phyloP scores from a whole-genome alignment of 495 filamentous ascomycete species.

The Aspergillus steynii region DNA sequence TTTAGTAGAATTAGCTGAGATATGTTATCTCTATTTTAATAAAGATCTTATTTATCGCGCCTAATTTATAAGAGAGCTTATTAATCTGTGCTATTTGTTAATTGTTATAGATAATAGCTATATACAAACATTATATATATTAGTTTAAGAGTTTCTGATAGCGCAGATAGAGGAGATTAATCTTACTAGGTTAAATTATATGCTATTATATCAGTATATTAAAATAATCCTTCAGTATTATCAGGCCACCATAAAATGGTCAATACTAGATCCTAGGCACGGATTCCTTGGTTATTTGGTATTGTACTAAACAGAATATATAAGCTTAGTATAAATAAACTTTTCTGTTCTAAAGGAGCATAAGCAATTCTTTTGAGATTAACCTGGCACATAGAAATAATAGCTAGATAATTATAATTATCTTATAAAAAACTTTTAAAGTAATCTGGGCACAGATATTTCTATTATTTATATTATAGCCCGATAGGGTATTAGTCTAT shows the following conservation, averaged over 20 bases:
- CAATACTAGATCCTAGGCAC: background rate
- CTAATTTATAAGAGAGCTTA: conserved; percentile 14
- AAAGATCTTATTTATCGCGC: background rate
- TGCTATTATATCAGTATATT: background rate
- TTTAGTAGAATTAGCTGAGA: background rate
- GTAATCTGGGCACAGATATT: background rate
- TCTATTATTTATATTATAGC: background rate
- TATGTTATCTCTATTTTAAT: background rate
- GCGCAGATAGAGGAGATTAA: background rate
- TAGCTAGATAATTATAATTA: background rate
- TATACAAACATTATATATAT: conserved; percentile 14
- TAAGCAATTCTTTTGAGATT: background rate
- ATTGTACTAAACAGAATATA: conserved; percentile 7
- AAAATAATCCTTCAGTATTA: background rate
- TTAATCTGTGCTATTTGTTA: conserved; percentile 18
- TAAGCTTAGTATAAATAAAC: background rate
- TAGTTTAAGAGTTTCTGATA: background rate
- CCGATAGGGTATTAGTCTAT: background rate
- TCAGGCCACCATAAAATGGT: conserved; percentile 8
- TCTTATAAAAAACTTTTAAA: background rate
- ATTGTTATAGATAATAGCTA: conserved; percentile 15
- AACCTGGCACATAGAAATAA: background rate
- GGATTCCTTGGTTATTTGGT: conserved; percentile 7
- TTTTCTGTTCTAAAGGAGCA: background rate
- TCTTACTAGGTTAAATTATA: background rate